These are phyloP conservation scores for Oryza longistaminata DNA, from an alignment of 176 grass and related monocot species.

Conservation along the genomic window DNA sequence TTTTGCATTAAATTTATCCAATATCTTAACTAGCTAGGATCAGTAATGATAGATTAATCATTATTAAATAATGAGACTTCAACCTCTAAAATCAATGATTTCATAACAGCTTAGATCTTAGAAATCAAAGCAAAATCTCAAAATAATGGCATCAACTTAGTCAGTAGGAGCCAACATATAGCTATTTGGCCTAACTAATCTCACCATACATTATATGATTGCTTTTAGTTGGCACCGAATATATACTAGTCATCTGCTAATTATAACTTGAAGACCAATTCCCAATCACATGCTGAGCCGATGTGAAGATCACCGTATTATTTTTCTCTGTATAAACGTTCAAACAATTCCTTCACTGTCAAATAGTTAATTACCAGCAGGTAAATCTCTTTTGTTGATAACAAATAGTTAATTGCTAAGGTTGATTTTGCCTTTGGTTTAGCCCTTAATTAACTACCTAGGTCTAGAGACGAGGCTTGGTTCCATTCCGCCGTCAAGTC, in stretches of 20 bases:
- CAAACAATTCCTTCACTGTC: neutral
- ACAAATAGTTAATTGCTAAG: neutral
- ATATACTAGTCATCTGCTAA: neutral
- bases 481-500: neutral
- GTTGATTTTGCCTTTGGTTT: neutral
- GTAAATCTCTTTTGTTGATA: neutral
- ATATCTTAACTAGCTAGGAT: neutral
- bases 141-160: neutral
- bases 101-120: neutral
- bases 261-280: neutral
- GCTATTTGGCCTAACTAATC: constrained; percentile 26
- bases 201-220: constrained; percentile 31
- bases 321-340: neutral
- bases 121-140: neutral
- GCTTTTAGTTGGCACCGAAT: constrained; percentile 16
- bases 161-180: constrained; percentile 26
- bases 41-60: neutral
- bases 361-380: neutral
- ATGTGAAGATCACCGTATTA: no score
- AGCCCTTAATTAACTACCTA: neutral
- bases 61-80: neutral
- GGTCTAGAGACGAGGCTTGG: neutral
- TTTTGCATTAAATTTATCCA: neutral
- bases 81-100: neutral
- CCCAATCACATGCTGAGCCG: neutral